Evolutionary conservation across 1,284 basidiomycete genomes (phyloP), one percentile per base, ranked within the genome.

Genomic region (Stereum hirsutum): DNA sequence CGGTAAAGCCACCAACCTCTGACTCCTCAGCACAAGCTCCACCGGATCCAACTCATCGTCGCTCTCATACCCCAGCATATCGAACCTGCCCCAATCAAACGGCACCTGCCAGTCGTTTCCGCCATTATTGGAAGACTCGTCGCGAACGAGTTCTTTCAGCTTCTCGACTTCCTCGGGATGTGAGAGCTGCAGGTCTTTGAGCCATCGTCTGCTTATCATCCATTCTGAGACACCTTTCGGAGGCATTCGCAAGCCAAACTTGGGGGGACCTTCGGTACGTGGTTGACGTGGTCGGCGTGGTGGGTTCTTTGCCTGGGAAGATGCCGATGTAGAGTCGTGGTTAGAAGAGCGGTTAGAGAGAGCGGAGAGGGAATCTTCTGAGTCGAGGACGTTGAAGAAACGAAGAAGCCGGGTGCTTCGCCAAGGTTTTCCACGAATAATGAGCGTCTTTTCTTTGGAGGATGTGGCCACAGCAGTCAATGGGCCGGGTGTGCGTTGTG

Each of bases 121-220:
- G n/a, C n/a, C n/a, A n/a, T n/a, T n/a, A n/a, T n/a, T n/a, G n/a
- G n/a, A n/a, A n/a, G n/a, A n/a, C n/a, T n/a, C n/a, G 32, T 79
- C 72, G 8, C 62, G 55, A 4, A 79, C 58, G 10, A 70, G 50
- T 21, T 66, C 69, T 41, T 61, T 55, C 35, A 81, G 39, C 36
- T 60, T 49, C 12, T 61, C 59, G 8, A 59, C 53, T 2, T 79
- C 53, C 51, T 78, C 78, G 3, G 68, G 68, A 17, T 72, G 69
- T 27, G 58, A 58, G 2, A 41, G 46, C 46, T 63, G 60, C 40
- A 69, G 59, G 39, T 57, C 54, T 28, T 59, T 57, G 39, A 77
- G 47, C 82, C 82, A 86, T 19, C 68, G 60, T 52, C 68, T 69
- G 57, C 81, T 85, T 48, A 86, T 64, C 84, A 87, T 87, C 82